Evolutionary conservation across 1,284 basidiomycete genomes (phyloP), one percentile per base, ranked within the genome.

Genomic region (Golubevia sp.): DNA sequence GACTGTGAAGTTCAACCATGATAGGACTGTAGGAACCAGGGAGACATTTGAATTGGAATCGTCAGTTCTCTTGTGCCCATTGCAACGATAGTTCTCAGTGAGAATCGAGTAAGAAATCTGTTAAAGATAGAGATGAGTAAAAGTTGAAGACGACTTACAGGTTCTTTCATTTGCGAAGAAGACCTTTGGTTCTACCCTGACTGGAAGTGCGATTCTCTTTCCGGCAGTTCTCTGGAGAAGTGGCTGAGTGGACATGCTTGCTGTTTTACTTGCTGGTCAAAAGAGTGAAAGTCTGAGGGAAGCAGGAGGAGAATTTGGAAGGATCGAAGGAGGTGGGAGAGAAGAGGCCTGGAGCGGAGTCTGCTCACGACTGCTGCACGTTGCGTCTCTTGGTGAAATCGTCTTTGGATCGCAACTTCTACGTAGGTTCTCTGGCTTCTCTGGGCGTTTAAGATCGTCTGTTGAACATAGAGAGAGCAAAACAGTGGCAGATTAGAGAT

Each of bases 221-320:
- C 79, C 79, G 2, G 94, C 92, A 18, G 95, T 97, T 65, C 97
- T 91, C 85, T 99, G 96, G 55, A 99, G 91, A 55, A 99, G 89
- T 21, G 97, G 97, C 85, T 98, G 97, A 61, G 94, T 97, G 20
- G 96, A 99, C 97, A 97, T 97, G 65, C 48, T 18, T 49, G 48
- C n/a, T 49, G 48, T n/a, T 18, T 18, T 49, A n/a, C 18, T 18
- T 49, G 18, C 48, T 49, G 48, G 18, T 49, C 48, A 49, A 18
- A 18, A n/a, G 18, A n/a, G 48, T 18, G n/a, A n/a, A 18, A 18
- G 48, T 49, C 48, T 18, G 48, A 18, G 18, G 18, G 48, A 18
- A 18, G 18, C 48, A n/a, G 48, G n/a, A 18, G 48, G 18, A 18
- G 48, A 18, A 18, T 18, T 49, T n/a, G 48, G 18, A 18, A n/a